Base-by-base conservation (phyloP, 2,329 filamentous ascomycete species). In the Ophiostoma populinum region DNA sequence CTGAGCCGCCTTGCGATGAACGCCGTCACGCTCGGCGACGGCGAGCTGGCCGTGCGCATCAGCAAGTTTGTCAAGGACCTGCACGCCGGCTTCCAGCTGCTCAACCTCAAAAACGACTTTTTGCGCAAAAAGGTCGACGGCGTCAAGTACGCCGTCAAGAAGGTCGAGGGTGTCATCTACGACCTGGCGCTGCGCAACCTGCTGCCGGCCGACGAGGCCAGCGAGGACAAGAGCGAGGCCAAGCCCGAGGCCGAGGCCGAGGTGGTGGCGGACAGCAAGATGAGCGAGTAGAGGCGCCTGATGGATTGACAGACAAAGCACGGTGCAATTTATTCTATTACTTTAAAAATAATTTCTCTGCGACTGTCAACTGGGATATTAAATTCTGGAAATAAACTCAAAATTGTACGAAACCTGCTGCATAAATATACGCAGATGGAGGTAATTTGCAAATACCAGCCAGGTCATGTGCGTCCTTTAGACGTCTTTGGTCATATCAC, bases 111-210 rank as follows among this genome's bases (percentile, higher is more conserved):
- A 67, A 98, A 98, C 49, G 90, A 98, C 54, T 75, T 75, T 16
- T 58, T 98, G 49, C 70, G 90, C 40, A 82, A 85, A 59, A 70
- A 83, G 42, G 83, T 82, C 37, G 90, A 98, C 58, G 80, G 78
- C 5, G 80, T 98, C 56, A 98, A 98, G 65, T 98, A 98, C 53
- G 78, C 80, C 48, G 83, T 98, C 49, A 98, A 95, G 66, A 87
- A 92, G 54, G 83, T 94, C 10, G 90, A 98, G 62, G 90, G 95
- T 51, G 85, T 98, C 10, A 87, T 95, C 34, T 98, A 98, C 51
- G 90, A 98, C 54, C 61, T 98, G 38, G 87, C 81, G 17, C 59
- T 98, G 51, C 70, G 90, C 40, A 87, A 90, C 34, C 55, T 95
- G 50, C 65, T 92, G 32, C 71, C 77, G 29, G 54, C 32, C 2